These are phyloP conservation scores for Mercurialis annua DNA, from an alignment of 345 rosid genomes.

Conservation along the genomic window DNA sequence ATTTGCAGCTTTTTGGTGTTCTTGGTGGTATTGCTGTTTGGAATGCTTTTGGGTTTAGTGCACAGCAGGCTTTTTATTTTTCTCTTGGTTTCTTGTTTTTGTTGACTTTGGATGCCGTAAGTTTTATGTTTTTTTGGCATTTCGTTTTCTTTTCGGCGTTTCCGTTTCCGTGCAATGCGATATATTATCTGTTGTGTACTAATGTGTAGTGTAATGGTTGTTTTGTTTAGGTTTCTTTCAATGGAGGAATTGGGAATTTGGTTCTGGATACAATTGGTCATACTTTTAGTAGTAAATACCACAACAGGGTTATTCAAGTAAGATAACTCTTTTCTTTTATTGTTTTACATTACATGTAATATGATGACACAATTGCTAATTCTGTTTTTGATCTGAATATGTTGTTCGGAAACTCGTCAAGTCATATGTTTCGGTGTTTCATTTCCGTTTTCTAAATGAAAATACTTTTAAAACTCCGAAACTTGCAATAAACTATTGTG, in stretches of 20 bases:
- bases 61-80: conserved; percentile 58
- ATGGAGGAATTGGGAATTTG: conserved; percentile 81
- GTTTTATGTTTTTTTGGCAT: conserved; percentile 3
- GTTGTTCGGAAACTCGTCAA: background rate
- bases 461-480: no score
- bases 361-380: background rate
- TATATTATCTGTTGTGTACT: background rate
- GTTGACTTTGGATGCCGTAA: conserved; percentile 79
- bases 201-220: conserved; percentile 4
- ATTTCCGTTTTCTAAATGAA: no score
- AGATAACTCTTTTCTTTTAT: conserved; percentile 12
- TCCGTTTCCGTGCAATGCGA: background rate
- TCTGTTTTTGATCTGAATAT: background rate
- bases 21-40: conserved; percentile 61
- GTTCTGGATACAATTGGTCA: conserved; percentile 86
- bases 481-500: no score
- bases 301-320: conserved; percentile 76
- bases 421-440: no score
- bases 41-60: conserved; percentile 50
- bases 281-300: conserved; percentile 71
- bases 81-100: conserved; percentile 64
- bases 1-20: conserved; percentile 61
- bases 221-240: conserved; percentile 59
- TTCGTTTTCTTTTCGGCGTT: background rate
- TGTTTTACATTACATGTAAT: background rate